Conservation (phyloP, 352 stramenopile genomes). For the Phytophthora capsici region DNA sequence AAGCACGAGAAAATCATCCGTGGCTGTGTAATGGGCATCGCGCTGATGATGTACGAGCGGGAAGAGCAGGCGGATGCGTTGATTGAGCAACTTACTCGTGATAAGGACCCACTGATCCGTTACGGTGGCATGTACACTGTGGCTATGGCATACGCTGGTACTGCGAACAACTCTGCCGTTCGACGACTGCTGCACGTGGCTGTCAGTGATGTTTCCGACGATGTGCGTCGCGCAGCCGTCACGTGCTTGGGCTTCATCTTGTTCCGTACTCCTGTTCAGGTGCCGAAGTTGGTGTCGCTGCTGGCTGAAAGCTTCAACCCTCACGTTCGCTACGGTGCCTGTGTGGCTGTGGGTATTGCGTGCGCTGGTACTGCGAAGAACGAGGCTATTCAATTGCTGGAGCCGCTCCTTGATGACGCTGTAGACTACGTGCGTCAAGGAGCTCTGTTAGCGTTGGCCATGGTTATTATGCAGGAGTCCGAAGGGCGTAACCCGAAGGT, state of each 20-base stretch:
- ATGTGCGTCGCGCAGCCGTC: slow-evolving; percentile 98
- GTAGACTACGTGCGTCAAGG: slow-evolving; percentile 99
- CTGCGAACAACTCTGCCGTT: slow-evolving; percentile 97
- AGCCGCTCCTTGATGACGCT: slow-evolving; percentile 98
- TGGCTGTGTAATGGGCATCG: slow-evolving; percentile 97
- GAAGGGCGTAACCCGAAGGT: slow-evolving; percentile 87
- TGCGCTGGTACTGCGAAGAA: slow-evolving; percentile 97
- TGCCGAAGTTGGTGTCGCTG: slow-evolving; percentile 92
- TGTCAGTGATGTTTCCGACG: slow-evolving; percentile 98
- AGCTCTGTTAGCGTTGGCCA: slow-evolving; percentile 95
- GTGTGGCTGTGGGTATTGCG: slow-evolving; percentile 98
- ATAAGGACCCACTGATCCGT: slow-evolving; percentile 98
- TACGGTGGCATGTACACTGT: slow-evolving; percentile 99
- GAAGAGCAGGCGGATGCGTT: slow-evolving; percentile 96
- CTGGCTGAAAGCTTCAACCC: slow-evolving; percentile 99
- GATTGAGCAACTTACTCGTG: slow-evolving; percentile 97
- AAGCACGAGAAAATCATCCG: slow-evolving; percentile 99
- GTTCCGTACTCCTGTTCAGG: slow-evolving; percentile 97
- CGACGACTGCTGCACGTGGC: slow-evolving; percentile 97
- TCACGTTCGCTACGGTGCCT: slow-evolving; percentile 99
- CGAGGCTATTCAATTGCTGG: slow-evolving; percentile 96
- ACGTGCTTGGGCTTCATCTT: slow-evolving; percentile 98
- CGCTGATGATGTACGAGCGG: slow-evolving; percentile 98
- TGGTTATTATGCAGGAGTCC: slow-evolving; percentile 99
- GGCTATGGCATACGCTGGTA: slow-evolving; percentile 97